Evolutionary conservation across 2,329 filamentous ascomycete genomes (phyloP).

Genomic region (Paraphoma chrysanthemicola): DNA sequence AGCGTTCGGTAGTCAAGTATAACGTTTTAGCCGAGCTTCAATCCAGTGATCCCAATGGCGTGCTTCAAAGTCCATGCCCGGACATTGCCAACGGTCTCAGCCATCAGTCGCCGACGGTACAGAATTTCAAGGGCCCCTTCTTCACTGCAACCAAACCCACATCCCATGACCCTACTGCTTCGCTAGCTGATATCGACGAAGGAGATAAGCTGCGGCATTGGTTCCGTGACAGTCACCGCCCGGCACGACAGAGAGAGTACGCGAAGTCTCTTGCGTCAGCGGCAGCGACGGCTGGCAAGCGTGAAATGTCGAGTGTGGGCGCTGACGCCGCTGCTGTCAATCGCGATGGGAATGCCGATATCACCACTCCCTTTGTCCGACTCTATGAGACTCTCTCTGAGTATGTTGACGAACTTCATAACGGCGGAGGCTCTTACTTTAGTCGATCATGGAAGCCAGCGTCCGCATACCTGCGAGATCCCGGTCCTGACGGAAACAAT

Average conservation of each 20-base stretch:
- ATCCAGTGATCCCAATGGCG: constrained; percentile 37
- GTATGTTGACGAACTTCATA: constrained; percentile 45
- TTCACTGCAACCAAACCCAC: constrained; percentile 43
- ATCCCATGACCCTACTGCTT: constrained; percentile 31
- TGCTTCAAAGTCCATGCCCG: constrained; percentile 15
- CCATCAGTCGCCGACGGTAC: constrained; percentile 36
- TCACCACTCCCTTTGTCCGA: constrained; percentile 49
- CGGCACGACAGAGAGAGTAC: constrained; percentile 34
- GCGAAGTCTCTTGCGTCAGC: constrained; percentile 28
- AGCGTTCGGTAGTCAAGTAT: background rate
- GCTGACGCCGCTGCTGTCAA: constrained; percentile 7
- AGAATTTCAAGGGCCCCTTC: constrained; percentile 47
- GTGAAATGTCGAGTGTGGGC: constrained; percentile 19
- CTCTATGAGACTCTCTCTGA: constrained; percentile 52
- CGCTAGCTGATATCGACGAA: constrained; percentile 30
- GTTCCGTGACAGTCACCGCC: constrained; percentile 45
- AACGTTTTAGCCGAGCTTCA: constrained; percentile 15
- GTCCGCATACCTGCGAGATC: constrained; percentile 50
- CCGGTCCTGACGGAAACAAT: constrained; percentile 43
- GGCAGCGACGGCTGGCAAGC: constrained; percentile 10
- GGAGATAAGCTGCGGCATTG: constrained; percentile 51
- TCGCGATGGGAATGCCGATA: constrained; percentile 16
- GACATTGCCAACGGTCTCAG: constrained; percentile 33
- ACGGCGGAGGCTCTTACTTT: constrained; percentile 47
- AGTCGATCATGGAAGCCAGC: constrained; percentile 46